Evolutionary conservation across 2,329 filamentous ascomycete genomes (phyloP).

Genomic region (Pezicula carpinea): DNA sequence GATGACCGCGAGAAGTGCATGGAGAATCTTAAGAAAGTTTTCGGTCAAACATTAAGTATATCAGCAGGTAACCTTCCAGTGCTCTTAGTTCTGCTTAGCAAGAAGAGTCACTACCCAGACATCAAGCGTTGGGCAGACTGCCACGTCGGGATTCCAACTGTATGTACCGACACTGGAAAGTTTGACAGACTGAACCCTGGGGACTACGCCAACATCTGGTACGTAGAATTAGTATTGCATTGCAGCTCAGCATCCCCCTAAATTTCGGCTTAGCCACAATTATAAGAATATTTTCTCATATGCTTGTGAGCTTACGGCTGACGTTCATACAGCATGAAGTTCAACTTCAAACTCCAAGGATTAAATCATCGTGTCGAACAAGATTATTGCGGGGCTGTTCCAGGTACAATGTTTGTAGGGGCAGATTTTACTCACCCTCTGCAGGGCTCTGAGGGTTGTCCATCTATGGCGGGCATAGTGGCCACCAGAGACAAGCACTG

Average conservation of each 20-base stretch:
- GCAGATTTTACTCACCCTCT: slow-evolving; percentile 39
- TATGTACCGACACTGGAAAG: neutral
- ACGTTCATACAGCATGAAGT: slow-evolving; percentile 13
- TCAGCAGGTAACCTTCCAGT: neutral
- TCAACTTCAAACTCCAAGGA: slow-evolving; percentile 21
- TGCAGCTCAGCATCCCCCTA: no score
- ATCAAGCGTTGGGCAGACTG: slow-evolving; percentile 14
- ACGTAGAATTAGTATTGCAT: no score
- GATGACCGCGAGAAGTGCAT: no score
- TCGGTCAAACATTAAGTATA: no score
- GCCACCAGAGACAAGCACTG: slow-evolving; percentile 1
- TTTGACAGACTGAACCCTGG: slow-evolving; percentile 2
- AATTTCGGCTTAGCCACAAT: no score
- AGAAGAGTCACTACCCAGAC: slow-evolving; percentile 4
- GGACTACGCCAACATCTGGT: slow-evolving; percentile 4
- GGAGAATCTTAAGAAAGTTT: no score
- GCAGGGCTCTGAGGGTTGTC: slow-evolving; percentile 4
- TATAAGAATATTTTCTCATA: no score
- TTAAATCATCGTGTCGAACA: slow-evolving; percentile 13
- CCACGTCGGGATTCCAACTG: slow-evolving; percentile 6
- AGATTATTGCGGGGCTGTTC: neutral
- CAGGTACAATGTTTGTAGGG: slow-evolving; percentile 33
- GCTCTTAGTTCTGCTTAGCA: neutral
- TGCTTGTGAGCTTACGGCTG: no score
- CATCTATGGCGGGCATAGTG: slow-evolving; percentile 5